phyloP scores from a whole-genome alignment of 331 rosid genomes.

The Quercus tomentella region DNA sequence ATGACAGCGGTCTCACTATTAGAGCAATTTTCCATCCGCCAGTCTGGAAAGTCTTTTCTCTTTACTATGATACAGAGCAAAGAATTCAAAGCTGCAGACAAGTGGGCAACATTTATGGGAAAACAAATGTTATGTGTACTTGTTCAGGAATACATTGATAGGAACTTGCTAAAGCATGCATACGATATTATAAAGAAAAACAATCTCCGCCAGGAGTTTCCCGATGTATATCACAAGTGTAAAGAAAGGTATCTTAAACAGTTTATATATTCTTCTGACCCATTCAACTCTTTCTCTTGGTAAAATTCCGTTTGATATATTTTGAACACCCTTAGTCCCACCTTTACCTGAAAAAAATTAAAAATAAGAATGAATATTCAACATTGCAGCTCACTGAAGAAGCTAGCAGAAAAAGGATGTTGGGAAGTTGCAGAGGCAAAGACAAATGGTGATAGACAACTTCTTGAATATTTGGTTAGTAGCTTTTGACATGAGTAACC shows the following conservation, averaged over 20 bases:
- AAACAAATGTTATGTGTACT: slow-evolving; percentile 64
- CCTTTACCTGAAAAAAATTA: slow-evolving; percentile 10
- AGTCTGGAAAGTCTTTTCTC: slow-evolving; percentile 64
- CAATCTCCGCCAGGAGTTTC: slow-evolving; percentile 72
- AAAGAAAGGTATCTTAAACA: slow-evolving; percentile 68
- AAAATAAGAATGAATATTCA: slow-evolving; percentile 6
- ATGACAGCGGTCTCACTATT: slow-evolving; percentile 67
- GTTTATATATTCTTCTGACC: slow-evolving; percentile 6
- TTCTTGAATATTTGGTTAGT: slow-evolving; percentile 87
- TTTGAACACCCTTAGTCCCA: slow-evolving; percentile 7
- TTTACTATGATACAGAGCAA: slow-evolving; percentile 54
- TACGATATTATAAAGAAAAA: slow-evolving; percentile 67
- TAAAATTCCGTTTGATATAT: slow-evolving; percentile 13
- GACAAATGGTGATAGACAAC: slow-evolving; percentile 60
- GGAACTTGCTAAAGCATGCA: slow-evolving; percentile 78
- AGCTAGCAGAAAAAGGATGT: slow-evolving; percentile 89
- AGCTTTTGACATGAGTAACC: slow-evolving; percentile 10
- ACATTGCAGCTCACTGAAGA: slow-evolving; percentile 63
- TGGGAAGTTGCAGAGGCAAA: slow-evolving; percentile 95
- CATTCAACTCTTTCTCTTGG: slow-evolving; percentile 2
- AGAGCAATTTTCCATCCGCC: slow-evolving; percentile 70
- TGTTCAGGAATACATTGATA: slow-evolving; percentile 50
- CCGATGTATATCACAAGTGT: slow-evolving; percentile 67
- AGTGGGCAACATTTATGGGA: slow-evolving; percentile 94
- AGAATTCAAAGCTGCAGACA: slow-evolving; percentile 88